Evolutionary conservation across 2,329 filamentous ascomycete genomes (phyloP), one percentile per base, ranked within the genome.

Genomic region (Fusarium zealandicum): DNA sequence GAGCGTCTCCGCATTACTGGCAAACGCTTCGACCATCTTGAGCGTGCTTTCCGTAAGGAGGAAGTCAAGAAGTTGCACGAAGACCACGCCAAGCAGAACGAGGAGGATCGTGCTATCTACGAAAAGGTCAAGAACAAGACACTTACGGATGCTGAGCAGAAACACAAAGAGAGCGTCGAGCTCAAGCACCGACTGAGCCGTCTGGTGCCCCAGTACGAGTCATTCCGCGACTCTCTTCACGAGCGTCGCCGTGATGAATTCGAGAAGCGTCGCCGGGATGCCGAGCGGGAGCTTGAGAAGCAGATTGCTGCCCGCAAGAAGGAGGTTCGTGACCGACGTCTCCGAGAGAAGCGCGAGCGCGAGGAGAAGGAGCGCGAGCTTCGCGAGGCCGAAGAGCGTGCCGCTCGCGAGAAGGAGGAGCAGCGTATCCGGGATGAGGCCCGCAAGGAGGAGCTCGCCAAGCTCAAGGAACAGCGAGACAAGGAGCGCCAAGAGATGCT

Each of bases 11-110:
- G 92, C 68, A 86, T 96, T 68, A 96, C 93, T 56, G 92, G 90
- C 74, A 98, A 97, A 85, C 90, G 95, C 62, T 90, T 97, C 69
- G 95, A 99, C 72, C 93, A 99, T 77, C 80, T 99, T 67, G 95
- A 99, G 81, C 90, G 95, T 79, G 95, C 95, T 31, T 96, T 96
- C 84, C 89, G 95, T 69, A 91, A 93, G 74, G 95, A 98, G 78
- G 95, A 99, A 76, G 79, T 89, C 70, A 96, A 97, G 85, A 93
- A 97, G 77, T 80, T 98, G 54, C 80, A 87, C 52, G 86, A 88
- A 43, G 95, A 99, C 70, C 96, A 96, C 71, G 89, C 90, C 61
- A 81, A 80, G 67, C 95, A 99, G 78, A 87, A 88, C 72, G 85
- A 92, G 71, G 80, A 77, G 52, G 95, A 99, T 70, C 74, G 88